Evolutionary conservation across 139 green algal genomes (phyloP).

Genomic region (Axilococcus clingmanii): DNA sequence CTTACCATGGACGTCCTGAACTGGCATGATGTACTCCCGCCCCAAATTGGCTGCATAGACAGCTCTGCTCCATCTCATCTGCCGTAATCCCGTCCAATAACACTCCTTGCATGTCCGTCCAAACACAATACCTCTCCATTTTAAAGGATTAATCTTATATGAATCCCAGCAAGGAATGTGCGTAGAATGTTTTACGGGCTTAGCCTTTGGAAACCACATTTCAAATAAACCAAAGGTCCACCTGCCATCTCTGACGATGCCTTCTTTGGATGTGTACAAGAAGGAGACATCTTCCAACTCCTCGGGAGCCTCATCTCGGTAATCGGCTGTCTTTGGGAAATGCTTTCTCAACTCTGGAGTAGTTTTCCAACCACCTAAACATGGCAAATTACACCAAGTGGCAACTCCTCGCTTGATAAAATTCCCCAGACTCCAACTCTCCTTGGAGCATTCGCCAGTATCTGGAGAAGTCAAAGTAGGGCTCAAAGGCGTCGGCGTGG

Average conservation of each 20-base stretch:
- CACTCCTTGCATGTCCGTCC: slow-evolving; percentile 16
- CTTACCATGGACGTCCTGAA: slow-evolving; percentile 10
- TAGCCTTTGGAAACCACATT: slow-evolving; percentile 23
- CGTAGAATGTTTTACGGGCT: slow-evolving; percentile 5
- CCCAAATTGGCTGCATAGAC: slow-evolving; percentile 22
- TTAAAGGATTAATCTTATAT: slow-evolving; percentile 19
- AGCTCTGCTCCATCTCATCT: slow-evolving; percentile 27
- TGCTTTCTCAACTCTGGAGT: too few relatives aligned
- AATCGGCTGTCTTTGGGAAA: too few relatives aligned
- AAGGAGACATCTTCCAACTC: not conserved
- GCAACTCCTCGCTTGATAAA: too few relatives aligned
- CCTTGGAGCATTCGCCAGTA: too few relatives aligned
- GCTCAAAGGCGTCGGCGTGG: too few relatives aligned
- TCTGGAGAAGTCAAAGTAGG: too few relatives aligned
- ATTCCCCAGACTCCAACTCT: too few relatives aligned
- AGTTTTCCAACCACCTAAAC: too few relatives aligned
- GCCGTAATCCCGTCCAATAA: slow-evolving; percentile 27
- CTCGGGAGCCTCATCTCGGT: slow-evolving; percentile 7
- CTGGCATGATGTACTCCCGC: slow-evolving; percentile 23
- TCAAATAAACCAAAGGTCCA: slow-evolving; percentile 31
- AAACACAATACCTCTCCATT: slow-evolving; percentile 22
- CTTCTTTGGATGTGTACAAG: not conserved
- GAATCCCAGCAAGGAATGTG: slow-evolving; percentile 37
- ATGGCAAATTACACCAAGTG: too few relatives aligned
- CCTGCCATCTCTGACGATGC: slow-evolving; percentile 12